Base-by-base conservation (phyloP, 2,329 filamentous ascomycete species). In the Passalora sequoiae region DNA sequence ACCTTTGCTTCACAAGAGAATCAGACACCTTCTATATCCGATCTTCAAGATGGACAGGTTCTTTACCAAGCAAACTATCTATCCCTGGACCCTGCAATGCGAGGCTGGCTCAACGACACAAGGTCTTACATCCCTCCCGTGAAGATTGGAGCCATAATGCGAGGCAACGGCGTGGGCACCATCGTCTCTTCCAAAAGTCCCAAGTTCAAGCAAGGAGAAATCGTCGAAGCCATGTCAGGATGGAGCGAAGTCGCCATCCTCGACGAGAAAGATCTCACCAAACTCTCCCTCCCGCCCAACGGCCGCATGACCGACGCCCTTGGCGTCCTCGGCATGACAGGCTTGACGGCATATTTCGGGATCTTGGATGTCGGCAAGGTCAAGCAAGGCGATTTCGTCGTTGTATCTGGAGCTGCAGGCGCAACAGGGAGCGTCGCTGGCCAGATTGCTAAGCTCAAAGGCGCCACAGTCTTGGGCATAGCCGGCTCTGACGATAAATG, bases 391-490 rank as follows among this genome's bases (percentile, higher is more conserved):
- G 83, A 89, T 51, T 80, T 83, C 3, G 84, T 91, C 1, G 83
- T 89, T 6, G 82, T 91, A 0, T 84, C 80, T 6, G 85, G 84
- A 5, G 86, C 86, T 1, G 86, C 86, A 0, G 86, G 86, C 2
- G 86, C 85, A 0, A 89, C 86, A 0, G 86, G 86, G 1, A 83
- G 77, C 58, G 77, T 89, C 1, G 85, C 79, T 0, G 84, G 83
- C 0, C 86, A 91, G 66, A 86, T 89, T 53, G 83, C 84, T 13
- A 88, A 86, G 70, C 43, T 87, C 40, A 79, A 80, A 63, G 85
- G 83, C 9, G 76, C 54, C 66, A 76, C 69, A 2, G 78, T 86
- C 9, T 64, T 84, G 16, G 83, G 83, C 5, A 71, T 86, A 49
- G 81, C 81, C 1, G 83, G 83, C 0, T 75, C 72, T 41, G 73